Evolutionary conservation across 306 rosid species (phyloP).

Genomic region (Fagus crenata): DNA sequence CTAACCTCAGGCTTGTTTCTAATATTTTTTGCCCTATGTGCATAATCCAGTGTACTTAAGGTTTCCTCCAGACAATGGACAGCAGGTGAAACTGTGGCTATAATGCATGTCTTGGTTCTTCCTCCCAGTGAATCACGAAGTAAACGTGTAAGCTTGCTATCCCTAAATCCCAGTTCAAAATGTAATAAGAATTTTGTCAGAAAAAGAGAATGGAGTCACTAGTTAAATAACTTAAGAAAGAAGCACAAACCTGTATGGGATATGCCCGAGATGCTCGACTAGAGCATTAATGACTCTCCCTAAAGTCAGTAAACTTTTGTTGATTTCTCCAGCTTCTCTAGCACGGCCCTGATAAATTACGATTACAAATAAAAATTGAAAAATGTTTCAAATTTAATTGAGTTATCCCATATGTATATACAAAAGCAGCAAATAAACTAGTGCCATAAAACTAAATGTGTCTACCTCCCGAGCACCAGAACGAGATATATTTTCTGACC

Average conservation of each 20-base stretch:
- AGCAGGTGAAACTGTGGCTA: constrained; percentile 97
- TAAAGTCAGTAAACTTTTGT: constrained; percentile 92
- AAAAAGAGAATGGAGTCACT: neutral
- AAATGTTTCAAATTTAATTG: neutral
- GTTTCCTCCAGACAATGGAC: constrained; percentile 98
- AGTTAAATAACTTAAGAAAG: neutral
- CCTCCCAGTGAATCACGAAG: constrained; percentile 99
- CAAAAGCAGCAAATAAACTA: constrained; percentile 3
- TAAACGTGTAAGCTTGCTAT: constrained; percentile 93
- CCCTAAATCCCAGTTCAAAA: constrained; percentile 50
- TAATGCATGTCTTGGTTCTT: constrained; percentile 97
- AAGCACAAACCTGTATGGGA: constrained; percentile 76
- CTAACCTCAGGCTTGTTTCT: constrained; percentile 94
- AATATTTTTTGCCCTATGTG: constrained; percentile 91
- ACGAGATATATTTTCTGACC: constrained; percentile 96
- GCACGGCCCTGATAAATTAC: constrained; percentile 74
- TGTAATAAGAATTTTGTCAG: constrained; percentile 14
- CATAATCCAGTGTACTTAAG: constrained; percentile 90
- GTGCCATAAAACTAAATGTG: neutral
- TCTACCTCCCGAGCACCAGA: constrained; percentile 98
- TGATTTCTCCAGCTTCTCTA: constrained; percentile 98
- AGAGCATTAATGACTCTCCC: constrained; percentile 93
- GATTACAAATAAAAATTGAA: constrained; percentile 17
- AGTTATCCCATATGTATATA: neutral
- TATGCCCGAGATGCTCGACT: constrained; percentile 96